phyloP scores from a whole-genome alignment of 2,329 filamentous ascomycete genomes.

The Sodiomyces alkalinus region DNA sequence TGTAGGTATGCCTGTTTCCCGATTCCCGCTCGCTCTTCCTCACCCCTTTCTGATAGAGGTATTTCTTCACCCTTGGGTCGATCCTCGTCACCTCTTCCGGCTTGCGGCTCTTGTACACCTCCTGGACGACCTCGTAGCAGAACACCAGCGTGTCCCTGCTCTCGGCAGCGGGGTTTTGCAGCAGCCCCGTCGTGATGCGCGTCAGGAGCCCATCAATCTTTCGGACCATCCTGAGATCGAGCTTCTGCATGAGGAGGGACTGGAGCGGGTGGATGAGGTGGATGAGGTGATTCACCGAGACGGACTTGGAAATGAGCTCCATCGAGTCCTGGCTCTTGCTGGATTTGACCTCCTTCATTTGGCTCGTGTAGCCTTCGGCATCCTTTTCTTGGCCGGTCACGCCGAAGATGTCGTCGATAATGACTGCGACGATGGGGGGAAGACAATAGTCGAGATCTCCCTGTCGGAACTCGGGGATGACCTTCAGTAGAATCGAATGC shows the following conservation, averaged over 20 bases:
- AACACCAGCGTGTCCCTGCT: conserved; percentile 79
- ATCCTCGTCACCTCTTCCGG: conserved; percentile 35
- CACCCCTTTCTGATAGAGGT: conserved; percentile 65
- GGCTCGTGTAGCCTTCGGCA: conserved; percentile 83
- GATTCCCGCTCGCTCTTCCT: conserved; percentile 59
- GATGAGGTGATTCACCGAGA: conserved; percentile 59
- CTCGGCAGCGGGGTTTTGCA: conserved; percentile 66
- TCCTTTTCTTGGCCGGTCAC: conserved; percentile 90
- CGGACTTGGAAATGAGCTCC: conserved; percentile 75
- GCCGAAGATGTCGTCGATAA: conserved; percentile 97
- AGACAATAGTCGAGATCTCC: conserved; percentile 87
- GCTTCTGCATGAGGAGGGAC: conserved; percentile 64
- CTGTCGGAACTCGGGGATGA: conserved; percentile 55
- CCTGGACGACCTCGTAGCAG: conserved; percentile 86
- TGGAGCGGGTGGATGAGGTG: conserved; percentile 68
- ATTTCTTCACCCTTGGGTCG: conserved; percentile 51
- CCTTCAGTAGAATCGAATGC: conserved; percentile 72
- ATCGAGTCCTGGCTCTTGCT: conserved; percentile 98
- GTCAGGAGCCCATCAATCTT: conserved; percentile 84
- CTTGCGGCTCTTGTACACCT: conserved; percentile 56
- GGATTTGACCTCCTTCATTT: conserved; percentile 96
- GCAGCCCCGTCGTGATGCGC: conserved; percentile 66
- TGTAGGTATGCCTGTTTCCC: conserved; percentile 70
- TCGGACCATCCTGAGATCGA: conserved; percentile 67
- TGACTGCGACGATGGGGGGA: conserved; percentile 58